phyloP scores from a whole-genome alignment of 208 protist species.

The Leishmania major region DNA sequence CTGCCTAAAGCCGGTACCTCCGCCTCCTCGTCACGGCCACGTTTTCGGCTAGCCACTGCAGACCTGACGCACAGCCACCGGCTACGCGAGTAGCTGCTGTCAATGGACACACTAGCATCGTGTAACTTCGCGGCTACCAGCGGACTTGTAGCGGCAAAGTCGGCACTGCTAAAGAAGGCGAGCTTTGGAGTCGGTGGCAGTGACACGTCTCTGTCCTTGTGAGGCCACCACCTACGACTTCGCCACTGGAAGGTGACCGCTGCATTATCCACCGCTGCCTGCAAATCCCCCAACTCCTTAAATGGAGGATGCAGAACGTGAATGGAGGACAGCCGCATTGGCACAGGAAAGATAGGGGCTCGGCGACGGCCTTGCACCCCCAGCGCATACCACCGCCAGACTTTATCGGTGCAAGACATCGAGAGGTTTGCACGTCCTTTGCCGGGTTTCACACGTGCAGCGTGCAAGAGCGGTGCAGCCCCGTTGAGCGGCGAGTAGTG shows the following conservation, averaged over 20 bases:
- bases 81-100: slow-evolving; percentile 39
- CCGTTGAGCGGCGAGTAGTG: slow-evolving; percentile 50
- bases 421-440: slow-evolving; percentile 70
- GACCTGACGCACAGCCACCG: slow-evolving; percentile 23
- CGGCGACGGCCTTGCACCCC: slow-evolving; percentile 74
- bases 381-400: slow-evolving; percentile 74
- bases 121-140: no score
- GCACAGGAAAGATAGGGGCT: slow-evolving; percentile 35
- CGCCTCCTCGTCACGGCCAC: slow-evolving; percentile 1
- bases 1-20: not conserved
- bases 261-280: not conserved
- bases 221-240: not conserved
- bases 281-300: not conserved
- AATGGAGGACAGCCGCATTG: slow-evolving; percentile 46
- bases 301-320: slow-evolving; percentile 25
- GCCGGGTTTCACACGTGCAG: slow-evolving; percentile 84
- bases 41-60: not conserved
- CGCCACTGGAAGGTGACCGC: slow-evolving; percentile 17
- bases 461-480: slow-evolving; percentile 19
- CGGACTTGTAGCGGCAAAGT: not conserved
- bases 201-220: not conserved
- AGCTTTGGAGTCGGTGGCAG: not conserved
- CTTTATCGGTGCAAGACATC: slow-evolving; percentile 93
- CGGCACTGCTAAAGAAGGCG: slow-evolving; percentile 4
- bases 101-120: not conserved